Percentiles rank a stretch among this genome's conserved stretches.
phyloP scores from a whole-genome alignment of 495 filamentous ascomycete species.

The Annulohypoxylon nitens region DNA sequence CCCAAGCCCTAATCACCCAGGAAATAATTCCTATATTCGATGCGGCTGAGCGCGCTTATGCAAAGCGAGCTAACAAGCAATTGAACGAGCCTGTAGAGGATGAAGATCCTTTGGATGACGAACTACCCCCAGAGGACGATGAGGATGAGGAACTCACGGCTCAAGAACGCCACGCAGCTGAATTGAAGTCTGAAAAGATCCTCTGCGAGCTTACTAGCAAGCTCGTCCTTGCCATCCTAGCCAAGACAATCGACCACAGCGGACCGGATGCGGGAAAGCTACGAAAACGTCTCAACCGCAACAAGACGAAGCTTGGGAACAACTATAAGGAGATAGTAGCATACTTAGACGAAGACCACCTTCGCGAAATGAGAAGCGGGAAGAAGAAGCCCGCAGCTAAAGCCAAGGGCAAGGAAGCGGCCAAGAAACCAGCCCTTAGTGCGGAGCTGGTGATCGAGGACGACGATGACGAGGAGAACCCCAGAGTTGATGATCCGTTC shows the following conservation, averaged over 20 bases:
- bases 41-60: slow-evolving; percentile 78
- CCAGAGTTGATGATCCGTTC: slow-evolving; percentile 55
- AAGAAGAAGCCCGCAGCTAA: slow-evolving; percentile 61
- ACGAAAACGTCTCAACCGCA: slow-evolving; percentile 72
- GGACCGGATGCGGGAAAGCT: slow-evolving; percentile 71
- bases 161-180: slow-evolving; percentile 67
- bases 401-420: slow-evolving; percentile 63
- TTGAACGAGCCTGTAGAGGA: slow-evolving; percentile 77
- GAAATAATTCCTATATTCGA: slow-evolving; percentile 80
- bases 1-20: slow-evolving; percentile 63
- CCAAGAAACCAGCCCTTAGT: slow-evolving; percentile 58
- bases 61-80: slow-evolving; percentile 73
- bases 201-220: slow-evolving; percentile 88
- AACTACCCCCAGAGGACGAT: slow-evolving; percentile 70
- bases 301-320: slow-evolving; percentile 73
- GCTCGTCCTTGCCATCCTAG: slow-evolving; percentile 81
- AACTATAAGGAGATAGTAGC: slow-evolving; percentile 84
- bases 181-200: slow-evolving; percentile 80
- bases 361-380: slow-evolving; percentile 51
- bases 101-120: slow-evolving; percentile 71
- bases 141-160: slow-evolving; percentile 67
- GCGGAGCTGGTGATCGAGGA: slow-evolving; percentile 63
- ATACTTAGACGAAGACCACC: slow-evolving; percentile 74
- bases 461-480: slow-evolving; percentile 65
- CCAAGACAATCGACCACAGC: slow-evolving; percentile 75